Base-by-base conservation (phyloP, 306 rosid genomes). In the Gleditsia sinensis region DNA sequence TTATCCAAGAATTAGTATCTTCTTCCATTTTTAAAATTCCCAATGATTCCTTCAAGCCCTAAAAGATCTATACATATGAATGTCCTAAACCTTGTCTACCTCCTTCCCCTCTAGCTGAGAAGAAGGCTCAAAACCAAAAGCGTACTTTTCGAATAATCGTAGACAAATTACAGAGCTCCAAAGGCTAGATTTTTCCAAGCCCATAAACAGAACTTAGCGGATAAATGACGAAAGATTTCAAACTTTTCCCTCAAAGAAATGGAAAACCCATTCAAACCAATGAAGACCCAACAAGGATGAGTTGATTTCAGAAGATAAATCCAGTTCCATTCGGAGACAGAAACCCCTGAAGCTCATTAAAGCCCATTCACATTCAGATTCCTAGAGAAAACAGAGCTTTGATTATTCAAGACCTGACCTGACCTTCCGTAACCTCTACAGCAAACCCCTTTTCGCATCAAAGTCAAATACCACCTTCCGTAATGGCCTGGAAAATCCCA, bases 401-500 rank as follows among this genome's bases (percentile, higher is more conserved):
- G 43, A 55, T 78, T 64, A 75, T 70, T 24, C 53, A 17, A 16
- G 17, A 21, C 69, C 68, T 75, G 59, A 63, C 83, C 80, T 79
- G 83, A 74, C 81, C 82, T 55, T 67, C 48, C 75, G 48, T 79
- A 74, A 25, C 30, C 57, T 69, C 77, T 33, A 78, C 36, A 75
- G 43, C 59, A 42, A 72, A 72, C 43, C 75, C 79, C 63, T 69
- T 56, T 76, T 36, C 63, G 82, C 77, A 62, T 60, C 84, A 81
- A 90, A 90, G 93, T 84, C 95, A 88, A 88, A 82, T 39, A 40
- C 88, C 88, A 76, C 86, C 88, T 84, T 86, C 86, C 83, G 89
- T 83, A 78, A 81, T 74, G 79, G 92, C 86, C 93, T 87, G 93
- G 67, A 80, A 89, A 88, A 77, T 76, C 80, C 82, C 67, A 81